Evolutionary conservation across 805 yeast species (phyloP).

Genomic region (Candida ponderosae): DNA sequence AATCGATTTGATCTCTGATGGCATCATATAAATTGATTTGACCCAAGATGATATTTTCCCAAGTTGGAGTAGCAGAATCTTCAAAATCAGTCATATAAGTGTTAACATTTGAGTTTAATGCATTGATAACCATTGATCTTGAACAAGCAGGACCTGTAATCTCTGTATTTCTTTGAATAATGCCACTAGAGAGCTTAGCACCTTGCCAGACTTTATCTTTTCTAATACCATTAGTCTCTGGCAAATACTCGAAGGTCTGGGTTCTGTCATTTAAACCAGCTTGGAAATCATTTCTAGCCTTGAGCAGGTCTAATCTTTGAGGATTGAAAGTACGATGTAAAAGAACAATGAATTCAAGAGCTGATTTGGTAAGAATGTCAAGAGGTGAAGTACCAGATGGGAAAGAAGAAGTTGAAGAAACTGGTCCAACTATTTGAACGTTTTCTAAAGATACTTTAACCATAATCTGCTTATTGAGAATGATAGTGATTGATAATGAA

Average conservation of each 20-base stretch:
- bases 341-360: conserved; percentile 62
- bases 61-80: conserved; percentile 79
- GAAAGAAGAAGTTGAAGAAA: conserved; percentile 21
- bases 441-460: conserved; percentile 21
- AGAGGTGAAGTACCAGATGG: conserved; percentile 32
- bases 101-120: conserved; percentile 68
- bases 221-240: conserved; percentile 61
- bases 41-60: conserved; percentile 74
- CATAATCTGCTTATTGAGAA: too few relatives aligned
- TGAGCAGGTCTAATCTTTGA: conserved; percentile 49
- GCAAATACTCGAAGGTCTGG: conserved; percentile 53
- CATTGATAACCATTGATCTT: conserved; percentile 77
- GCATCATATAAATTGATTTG: conserved; percentile 76
- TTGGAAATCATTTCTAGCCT: conserved; percentile 56
- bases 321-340: conserved; percentile 67
- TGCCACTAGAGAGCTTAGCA: conserved; percentile 62
- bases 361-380: conserved; percentile 34
- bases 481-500: too few relatives aligned
- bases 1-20: conserved; percentile 58
- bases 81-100: conserved; percentile 86
- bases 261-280: conserved; percentile 52
- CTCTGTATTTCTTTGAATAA: conserved; percentile 71
- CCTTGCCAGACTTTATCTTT: conserved; percentile 73
- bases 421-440: conserved; percentile 27
- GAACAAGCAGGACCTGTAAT: conserved; percentile 86